Percentiles rank a stretch among this genome's conserved stretches.
These are phyloP conservation scores for Gastrolobium bilobum DNA, from an alignment of 306 rosid genomes.

Conservation along the genomic window DNA sequence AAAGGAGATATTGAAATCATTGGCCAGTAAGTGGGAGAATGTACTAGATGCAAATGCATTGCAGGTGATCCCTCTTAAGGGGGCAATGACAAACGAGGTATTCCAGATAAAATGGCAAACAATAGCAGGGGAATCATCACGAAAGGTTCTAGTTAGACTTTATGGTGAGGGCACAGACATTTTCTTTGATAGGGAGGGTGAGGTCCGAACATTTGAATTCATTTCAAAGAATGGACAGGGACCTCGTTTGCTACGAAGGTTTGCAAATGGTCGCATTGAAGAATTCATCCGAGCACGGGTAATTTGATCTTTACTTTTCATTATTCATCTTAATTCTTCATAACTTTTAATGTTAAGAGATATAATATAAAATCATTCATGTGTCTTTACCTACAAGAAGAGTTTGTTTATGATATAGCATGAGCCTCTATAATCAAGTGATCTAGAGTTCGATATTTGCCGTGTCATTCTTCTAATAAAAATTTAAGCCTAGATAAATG, in stretches of 20 bases:
- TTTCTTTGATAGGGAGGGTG: constrained; percentile 75
- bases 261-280: constrained; percentile 79
- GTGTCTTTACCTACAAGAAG: no score
- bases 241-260: constrained; percentile 80
- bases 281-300: constrained; percentile 90
- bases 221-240: constrained; percentile 85
- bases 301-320: constrained; percentile 28
- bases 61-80: constrained; percentile 78
- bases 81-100: constrained; percentile 89
- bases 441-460: no score
- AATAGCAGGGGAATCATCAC: constrained; percentile 56
- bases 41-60: constrained; percentile 62
- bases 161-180: constrained; percentile 81
- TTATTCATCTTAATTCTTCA: constrained; percentile 4
- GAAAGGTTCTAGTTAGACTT: constrained; percentile 77
- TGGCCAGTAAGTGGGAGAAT: constrained; percentile 81
- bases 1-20: constrained; percentile 59
- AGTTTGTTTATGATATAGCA: no score
- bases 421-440: no score
- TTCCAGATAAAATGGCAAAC: constrained; percentile 88
- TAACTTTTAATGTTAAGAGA: no score
- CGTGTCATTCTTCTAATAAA: no score
- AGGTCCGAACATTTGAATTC: constrained; percentile 67
- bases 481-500: no score
- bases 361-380: no score